phyloP scores from a whole-genome alignment of 2,329 filamentous ascomycete genomes.

The Chrysoporthe deuterocubensis region DNA sequence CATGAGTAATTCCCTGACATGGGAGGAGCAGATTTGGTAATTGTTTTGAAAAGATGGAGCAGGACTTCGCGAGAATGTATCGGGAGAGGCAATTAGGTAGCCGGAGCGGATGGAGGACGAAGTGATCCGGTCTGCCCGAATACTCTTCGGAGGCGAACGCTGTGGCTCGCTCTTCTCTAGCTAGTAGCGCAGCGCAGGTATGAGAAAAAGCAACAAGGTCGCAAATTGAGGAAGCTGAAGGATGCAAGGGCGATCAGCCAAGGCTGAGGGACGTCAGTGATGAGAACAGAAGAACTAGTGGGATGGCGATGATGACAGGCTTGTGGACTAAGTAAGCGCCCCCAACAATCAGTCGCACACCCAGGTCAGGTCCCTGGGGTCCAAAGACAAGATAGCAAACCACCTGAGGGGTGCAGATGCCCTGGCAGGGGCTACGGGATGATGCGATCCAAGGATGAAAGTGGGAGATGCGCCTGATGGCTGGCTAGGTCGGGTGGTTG shows the following conservation, averaged over 20 bases:
- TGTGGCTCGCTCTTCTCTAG: not conserved
- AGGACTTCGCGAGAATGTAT: slow-evolving; percentile 4
- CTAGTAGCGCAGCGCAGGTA: slow-evolving; percentile 3
- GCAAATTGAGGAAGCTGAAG: not conserved
- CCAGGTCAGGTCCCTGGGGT: slow-evolving; percentile 3
- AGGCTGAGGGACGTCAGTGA: not conserved
- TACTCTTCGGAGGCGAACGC: not conserved
- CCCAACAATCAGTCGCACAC: slow-evolving; percentile 20
- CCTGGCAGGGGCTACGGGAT: not conserved
- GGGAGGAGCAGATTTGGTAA: slow-evolving; percentile 2
- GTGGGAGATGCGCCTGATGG: not conserved
- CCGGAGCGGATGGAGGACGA: not conserved
- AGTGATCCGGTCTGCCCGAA: not conserved
- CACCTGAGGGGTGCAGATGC: slow-evolving; percentile 15
- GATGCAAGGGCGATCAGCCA: slow-evolving; percentile 4
- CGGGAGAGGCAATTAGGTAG: not conserved
- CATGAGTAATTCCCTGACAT: slow-evolving; percentile 1
- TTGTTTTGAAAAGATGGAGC: not conserved
- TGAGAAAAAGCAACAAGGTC: not conserved
- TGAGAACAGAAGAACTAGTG: slow-evolving; percentile 1
- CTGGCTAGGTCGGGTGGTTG: slow-evolving; percentile 3
- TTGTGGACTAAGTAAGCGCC: not conserved
- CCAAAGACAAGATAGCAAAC: slow-evolving; percentile 9
- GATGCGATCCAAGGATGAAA: slow-evolving; percentile 4
- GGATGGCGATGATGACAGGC: slow-evolving; percentile 11